A percentile compares a stretch with the other conserved stretches of the same genome.
These are phyloP conservation scores for Cryphonectria radicalis DNA, from an alignment of 2,329 filamentous ascomycete genomes.

Conservation along the genomic window DNA sequence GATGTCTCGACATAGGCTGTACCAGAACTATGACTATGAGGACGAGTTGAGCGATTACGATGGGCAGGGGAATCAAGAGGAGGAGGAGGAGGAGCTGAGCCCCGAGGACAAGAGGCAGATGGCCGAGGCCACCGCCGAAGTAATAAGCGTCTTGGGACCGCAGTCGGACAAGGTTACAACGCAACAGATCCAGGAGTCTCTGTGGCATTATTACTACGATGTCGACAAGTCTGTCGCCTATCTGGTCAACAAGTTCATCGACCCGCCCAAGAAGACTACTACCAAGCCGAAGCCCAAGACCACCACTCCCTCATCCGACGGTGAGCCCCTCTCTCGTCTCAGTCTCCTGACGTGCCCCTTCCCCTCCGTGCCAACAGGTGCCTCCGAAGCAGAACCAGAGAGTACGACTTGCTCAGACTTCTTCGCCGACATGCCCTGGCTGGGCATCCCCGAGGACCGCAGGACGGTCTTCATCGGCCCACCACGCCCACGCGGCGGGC, in stretches of 20 bases:
- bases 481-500: conserved; percentile 58
- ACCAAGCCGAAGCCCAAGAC: conserved; percentile 42
- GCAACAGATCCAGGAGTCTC: conserved; percentile 79
- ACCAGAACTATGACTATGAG: conserved; percentile 54
- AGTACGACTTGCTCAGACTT: conserved; percentile 55
- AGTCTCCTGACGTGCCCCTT: conserved; percentile 16
- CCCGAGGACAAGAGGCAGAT: conserved; percentile 57
- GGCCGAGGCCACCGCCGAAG: conserved; percentile 67
- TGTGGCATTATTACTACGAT: conserved; percentile 98
- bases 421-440: conserved; percentile 87
- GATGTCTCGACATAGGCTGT: conserved; percentile 54
- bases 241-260: conserved; percentile 67
- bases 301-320: conserved; percentile 41
- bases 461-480: conserved; percentile 67
- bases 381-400: conserved; percentile 28
- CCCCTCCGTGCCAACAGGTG: conserved; percentile 25
- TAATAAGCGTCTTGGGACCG: conserved; percentile 67
- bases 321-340: conserved; percentile 23
- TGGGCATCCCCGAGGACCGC: conserved; percentile 69
- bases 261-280: conserved; percentile 46
- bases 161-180: conserved; percentile 60
- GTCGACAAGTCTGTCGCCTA: conserved; percentile 84
- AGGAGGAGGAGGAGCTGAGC: conserved; percentile 51
- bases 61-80: conserved; percentile 47
- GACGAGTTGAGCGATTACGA: conserved; percentile 58